phyloP scores from a whole-genome alignment of 2,329 filamentous ascomycete genomes.

The Fusarium sp. region DNA sequence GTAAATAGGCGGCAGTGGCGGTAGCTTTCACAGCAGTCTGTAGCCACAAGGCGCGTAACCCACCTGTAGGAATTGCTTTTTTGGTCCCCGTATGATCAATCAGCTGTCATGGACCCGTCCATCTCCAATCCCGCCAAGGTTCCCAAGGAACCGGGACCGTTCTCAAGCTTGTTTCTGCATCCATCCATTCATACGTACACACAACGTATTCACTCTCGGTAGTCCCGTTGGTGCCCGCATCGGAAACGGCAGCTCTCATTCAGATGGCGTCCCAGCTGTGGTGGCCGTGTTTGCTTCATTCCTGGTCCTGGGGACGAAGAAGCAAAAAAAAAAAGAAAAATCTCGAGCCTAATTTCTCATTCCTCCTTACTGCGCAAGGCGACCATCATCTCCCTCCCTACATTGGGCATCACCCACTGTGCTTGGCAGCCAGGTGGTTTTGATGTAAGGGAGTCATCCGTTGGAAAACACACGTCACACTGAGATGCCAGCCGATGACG shows the following conservation, averaged over 20 bases:
- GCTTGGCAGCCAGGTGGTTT: neutral
- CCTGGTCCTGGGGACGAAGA: slow-evolving; percentile 2
- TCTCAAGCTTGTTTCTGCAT: slow-evolving; percentile 1
- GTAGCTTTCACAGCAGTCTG: neutral
- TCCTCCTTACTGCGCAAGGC: neutral
- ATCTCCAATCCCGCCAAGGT: slow-evolving; percentile 2
- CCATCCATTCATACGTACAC: neutral
- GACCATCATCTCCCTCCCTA: slow-evolving; percentile 24
- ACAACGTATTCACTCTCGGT: slow-evolving; percentile 9
- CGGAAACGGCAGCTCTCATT: slow-evolving; percentile 18
- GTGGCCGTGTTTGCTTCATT: slow-evolving; percentile 13
- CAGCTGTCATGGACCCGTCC: slow-evolving; percentile 7
- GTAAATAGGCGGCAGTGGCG: slow-evolving; percentile 8
- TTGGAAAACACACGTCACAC: neutral
- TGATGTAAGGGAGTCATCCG: slow-evolving; percentile 19
- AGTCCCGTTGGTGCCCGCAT: slow-evolving; percentile 2
- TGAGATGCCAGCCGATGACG: neutral
- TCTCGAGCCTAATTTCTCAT: neutral
- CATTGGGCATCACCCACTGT: neutral
- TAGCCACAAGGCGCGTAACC: neutral
- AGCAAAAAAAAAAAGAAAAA: neutral
- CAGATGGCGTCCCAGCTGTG: neutral
- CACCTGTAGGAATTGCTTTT: neutral
- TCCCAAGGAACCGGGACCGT: slow-evolving; percentile 24
- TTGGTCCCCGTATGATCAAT: slow-evolving; percentile 11